phyloP scores from a whole-genome alignment of 441 rosid species.

The Heliophila coronopifolia region DNA sequence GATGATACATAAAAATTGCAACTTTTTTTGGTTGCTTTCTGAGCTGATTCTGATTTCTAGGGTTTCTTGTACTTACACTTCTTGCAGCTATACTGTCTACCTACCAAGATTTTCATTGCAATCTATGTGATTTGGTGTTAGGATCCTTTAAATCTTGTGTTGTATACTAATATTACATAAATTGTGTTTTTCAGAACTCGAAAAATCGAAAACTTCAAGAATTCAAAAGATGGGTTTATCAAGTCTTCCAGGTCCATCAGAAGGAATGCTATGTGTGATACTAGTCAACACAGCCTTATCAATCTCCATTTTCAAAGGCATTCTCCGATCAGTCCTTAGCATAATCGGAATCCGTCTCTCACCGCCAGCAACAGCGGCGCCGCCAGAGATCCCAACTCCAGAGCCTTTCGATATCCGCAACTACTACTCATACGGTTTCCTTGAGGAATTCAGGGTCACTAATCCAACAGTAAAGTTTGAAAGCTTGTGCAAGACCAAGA shows the following conservation, averaged over 20 bases:
- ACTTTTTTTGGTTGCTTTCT: no score
- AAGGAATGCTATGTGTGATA: conserved; percentile 72
- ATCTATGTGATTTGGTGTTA: no score
- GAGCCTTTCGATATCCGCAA: conserved; percentile 39
- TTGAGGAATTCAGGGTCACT: conserved; percentile 56
- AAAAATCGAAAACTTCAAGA: no score
- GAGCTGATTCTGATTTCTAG: no score
- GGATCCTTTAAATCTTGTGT: no score
- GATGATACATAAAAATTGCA: no score
- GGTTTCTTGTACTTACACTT: no score
- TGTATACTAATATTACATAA: conserved; percentile 13
- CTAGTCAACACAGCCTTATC: conserved; percentile 80
- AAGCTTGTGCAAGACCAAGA: conserved; percentile 34
- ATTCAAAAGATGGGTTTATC: conserved; percentile 82
- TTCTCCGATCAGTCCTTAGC: conserved; percentile 59
- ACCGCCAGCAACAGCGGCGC: conserved; percentile 23
- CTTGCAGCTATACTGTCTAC: no score
- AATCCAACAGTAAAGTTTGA: conserved; percentile 49
- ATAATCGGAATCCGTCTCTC: conserved; percentile 53
- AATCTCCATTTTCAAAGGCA: conserved; percentile 63
- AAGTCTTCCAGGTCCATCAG: conserved; percentile 88
- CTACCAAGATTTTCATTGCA: no score
- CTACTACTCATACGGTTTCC: conserved; percentile 41
- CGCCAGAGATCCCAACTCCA: conserved; percentile 27
- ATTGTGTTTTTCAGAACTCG: conserved; percentile 24